Evolutionary conservation across 2,329 filamentous ascomycete species (phyloP), one percentile per base, ranked within the genome.

Genomic region (Mollisia scopiformis): DNA sequence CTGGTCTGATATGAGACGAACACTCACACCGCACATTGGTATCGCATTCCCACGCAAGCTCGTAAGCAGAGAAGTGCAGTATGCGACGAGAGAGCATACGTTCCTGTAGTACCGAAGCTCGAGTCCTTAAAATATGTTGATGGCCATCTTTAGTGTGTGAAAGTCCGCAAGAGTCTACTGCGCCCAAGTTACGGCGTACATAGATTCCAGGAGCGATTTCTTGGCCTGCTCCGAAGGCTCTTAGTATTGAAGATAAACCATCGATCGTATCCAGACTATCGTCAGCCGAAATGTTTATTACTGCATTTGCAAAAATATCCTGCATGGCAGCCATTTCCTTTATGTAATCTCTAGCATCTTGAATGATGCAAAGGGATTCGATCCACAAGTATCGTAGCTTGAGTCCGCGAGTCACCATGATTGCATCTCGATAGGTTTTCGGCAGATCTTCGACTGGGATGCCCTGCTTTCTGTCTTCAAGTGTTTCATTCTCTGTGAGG

Each of bases 71-170:
- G 27, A 43, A 56, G 35, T 46, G 28, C 13, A 56, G 25, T 10
- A 46, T 33, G 4, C 53, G 53, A 47, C 25, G 53, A 6, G 53
- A 56, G 3, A 56, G 27, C 27, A 46, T 30, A 16, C 53, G 25
- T 35, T 56, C 53, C 19, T 56, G 53, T 10, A 56, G 39, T 8
- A 35, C 39, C 53, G 39, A 56, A 14, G 33, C 53, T 23, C 53
- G 37, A 50, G 25, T 46, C 10, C 27, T 30, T 2, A 30, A 19
- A 27, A 50, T 31, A 33, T 14, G 2, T 27, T 14, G 6, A 30
- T 49, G 11, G 14, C 4, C 14, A 23, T 23, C 41, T 4, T 3
- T 14, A n/a, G 37, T 14, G 19, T 23, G 23, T 6, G 23, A 46
- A 6, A 46, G 23, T 30, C 47, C 47, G 2, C 25, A 23, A 11